Evolutionary conservation across 2,329 filamentous ascomycete species (phyloP).

Genomic region (Thelonectria discophora): DNA sequence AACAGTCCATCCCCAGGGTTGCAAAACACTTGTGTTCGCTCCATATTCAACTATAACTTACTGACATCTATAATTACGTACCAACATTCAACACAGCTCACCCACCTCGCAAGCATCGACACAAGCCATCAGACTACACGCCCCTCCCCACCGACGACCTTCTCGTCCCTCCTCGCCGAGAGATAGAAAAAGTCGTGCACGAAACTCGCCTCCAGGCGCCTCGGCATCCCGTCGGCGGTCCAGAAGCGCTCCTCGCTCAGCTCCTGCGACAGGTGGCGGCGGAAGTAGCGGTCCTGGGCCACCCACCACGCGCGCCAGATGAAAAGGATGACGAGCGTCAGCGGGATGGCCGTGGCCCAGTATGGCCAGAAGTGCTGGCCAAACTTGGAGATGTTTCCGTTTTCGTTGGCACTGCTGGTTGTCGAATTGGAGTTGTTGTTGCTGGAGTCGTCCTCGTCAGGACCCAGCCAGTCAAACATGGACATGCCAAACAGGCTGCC

Average conservation of each 20-base stretch:
- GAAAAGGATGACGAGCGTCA: constrained; percentile 54
- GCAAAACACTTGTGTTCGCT: too few relatives aligned
- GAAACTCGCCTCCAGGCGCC: constrained; percentile 54
- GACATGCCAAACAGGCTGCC: constrained; percentile 57
- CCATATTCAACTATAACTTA: too few relatives aligned
- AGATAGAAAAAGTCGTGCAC: constrained; percentile 55
- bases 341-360: constrained; percentile 55
- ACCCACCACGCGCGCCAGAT: constrained; percentile 59
- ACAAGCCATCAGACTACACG: constrained; percentile 36
- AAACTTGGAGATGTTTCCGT: constrained; percentile 39
- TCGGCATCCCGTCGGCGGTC: constrained; percentile 55
- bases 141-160: constrained; percentile 33
- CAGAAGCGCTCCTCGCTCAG: constrained; percentile 59
- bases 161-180: constrained; percentile 48
- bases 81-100: background rate
- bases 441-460: constrained; percentile 44
- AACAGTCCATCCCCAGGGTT: too few relatives aligned
- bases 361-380: constrained; percentile 57
- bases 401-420: background rate
- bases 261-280: constrained; percentile 55
- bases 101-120: constrained; percentile 11
- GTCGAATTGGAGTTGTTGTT: background rate
- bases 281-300: constrained; percentile 56
- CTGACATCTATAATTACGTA: background rate
- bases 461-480: constrained; percentile 57